These are phyloP conservation scores for Komagataella kurtzmanii DNA, from an alignment of 805 yeast species.

Conservation along the genomic window DNA sequence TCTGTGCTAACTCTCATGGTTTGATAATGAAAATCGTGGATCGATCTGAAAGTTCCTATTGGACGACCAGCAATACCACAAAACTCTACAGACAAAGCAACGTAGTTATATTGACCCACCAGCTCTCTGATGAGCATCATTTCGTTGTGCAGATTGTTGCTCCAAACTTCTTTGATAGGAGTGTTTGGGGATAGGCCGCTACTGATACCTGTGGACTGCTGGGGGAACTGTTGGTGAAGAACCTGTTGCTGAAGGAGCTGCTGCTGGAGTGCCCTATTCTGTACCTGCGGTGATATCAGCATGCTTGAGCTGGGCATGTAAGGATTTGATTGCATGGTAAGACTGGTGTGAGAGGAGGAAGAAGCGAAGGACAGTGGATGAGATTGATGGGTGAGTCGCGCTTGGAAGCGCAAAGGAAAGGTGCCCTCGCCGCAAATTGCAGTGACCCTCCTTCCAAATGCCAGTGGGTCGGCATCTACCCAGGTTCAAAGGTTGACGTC, in stretches of 20 bases:
- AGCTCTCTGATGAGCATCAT: conserved; percentile 48
- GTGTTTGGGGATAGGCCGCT: conserved; percentile 22
- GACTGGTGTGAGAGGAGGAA: neutral
- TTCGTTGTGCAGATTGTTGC: conserved; percentile 52
- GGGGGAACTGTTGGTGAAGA: conserved; percentile 11
- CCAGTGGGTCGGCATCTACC: neutral
- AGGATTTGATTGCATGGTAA: neutral
- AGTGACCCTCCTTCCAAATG: neutral
- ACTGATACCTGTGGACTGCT: conserved; percentile 10
- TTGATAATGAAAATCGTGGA: conserved; percentile 90
- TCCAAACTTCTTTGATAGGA: conserved; percentile 65
- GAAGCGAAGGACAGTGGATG: neutral
- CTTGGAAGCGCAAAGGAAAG: neutral
- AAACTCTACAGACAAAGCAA: conserved; percentile 79
- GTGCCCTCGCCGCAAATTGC: neutral
- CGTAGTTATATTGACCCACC: conserved; percentile 39
- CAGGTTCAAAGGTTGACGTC: neutral
- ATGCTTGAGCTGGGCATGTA: neutral
- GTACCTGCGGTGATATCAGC: conserved; percentile 18
- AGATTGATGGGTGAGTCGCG: neutral
- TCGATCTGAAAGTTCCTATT: conserved; percentile 81
- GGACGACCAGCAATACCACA: conserved; percentile 96
- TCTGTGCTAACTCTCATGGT: conserved; percentile 89
- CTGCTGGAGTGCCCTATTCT: conserved; percentile 16
- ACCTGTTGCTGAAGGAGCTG: conserved; percentile 10